Evolutionary conservation across 306 rosid genomes (phyloP).

Genomic region (Quercus mongolica): DNA sequence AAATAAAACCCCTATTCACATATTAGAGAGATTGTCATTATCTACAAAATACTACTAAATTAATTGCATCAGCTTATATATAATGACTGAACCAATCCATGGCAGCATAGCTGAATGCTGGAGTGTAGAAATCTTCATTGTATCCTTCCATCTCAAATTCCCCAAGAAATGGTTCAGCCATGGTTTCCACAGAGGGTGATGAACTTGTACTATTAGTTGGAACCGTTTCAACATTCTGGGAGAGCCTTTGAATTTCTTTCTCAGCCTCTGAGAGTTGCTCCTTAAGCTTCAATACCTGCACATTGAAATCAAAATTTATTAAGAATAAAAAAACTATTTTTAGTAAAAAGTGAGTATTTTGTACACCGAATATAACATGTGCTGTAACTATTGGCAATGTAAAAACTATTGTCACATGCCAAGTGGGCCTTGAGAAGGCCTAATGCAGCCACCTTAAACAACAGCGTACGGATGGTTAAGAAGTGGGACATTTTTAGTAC

Average conservation of each 20-base stretch:
- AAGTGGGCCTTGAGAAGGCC: constrained; percentile 42
- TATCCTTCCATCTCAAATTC: constrained; percentile 56
- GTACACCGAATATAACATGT: no score
- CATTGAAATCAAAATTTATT: no score
- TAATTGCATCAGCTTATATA: not conserved
- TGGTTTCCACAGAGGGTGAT: constrained; percentile 51
- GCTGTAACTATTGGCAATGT: no score
- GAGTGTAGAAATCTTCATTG: constrained; percentile 38
- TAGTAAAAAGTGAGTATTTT: not conserved
- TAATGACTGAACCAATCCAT: constrained; percentile 66
- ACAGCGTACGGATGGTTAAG: constrained; percentile 41
- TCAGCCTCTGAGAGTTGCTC: constrained; percentile 56
- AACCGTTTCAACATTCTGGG: constrained; percentile 33
- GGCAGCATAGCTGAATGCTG: constrained; percentile 36
- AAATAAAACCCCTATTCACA: constrained; percentile 31
- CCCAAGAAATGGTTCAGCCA: constrained; percentile 55
- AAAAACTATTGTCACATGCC: constrained; percentile 20
- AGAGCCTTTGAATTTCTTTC: constrained; percentile 52
- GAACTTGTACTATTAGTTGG: constrained; percentile 61
- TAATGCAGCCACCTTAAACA: constrained; percentile 29
- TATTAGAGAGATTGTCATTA: constrained; percentile 34
- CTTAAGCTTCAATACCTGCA: constrained; percentile 60
- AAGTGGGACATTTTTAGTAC: constrained; percentile 17
- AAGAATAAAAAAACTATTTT: no score
- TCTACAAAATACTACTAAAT: constrained; percentile 41